Percentiles rank a stretch among this genome's conserved stretches.
Evolutionary conservation across 345 rosid species (phyloP).

Genomic region (Citrus australasica): DNA sequence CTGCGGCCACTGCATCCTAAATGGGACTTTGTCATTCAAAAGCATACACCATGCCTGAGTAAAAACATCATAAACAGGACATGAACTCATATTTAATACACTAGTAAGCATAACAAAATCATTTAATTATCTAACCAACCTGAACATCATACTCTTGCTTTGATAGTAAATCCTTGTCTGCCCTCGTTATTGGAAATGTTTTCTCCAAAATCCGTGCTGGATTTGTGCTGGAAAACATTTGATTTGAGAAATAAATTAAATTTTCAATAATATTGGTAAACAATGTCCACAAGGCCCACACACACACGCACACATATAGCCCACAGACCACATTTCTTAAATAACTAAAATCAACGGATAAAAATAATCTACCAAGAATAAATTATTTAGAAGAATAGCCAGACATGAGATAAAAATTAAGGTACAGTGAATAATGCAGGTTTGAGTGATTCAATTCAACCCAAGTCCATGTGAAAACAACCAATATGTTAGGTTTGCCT

Average conservation of each 20-base stretch:
- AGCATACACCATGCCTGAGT: conserved; percentile 98
- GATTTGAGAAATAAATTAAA: conserved; percentile 20
- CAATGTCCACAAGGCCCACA: background rate
- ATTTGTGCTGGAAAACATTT: conserved; percentile 55
- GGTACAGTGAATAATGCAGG: background rate
- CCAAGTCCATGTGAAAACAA: background rate
- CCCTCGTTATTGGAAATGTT: conserved; percentile 67
- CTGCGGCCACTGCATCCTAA: conserved; percentile 99
- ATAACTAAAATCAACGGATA: background rate
- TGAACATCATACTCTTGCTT: conserved; percentile 79
- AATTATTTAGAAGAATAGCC: background rate
- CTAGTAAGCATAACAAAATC: background rate
- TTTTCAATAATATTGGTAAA: background rate
- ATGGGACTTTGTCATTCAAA: conserved; percentile 90
- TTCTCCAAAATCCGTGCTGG: conserved; percentile 68
- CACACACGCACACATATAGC: too few relatives aligned
- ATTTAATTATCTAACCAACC: conserved; percentile 37
- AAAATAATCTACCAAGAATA: background rate
- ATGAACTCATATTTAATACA: conserved; percentile 6
- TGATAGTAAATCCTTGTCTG: conserved; percentile 61
- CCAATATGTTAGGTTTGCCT: background rate
- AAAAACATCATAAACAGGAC: conserved; percentile 9
- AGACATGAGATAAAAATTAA: background rate
- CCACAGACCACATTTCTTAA: background rate
- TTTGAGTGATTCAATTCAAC: background rate